A percentile compares a stretch with the other conserved stretches of the same genome.
These are phyloP conservation scores for Melastoma candidum DNA, from an alignment of 441 rosid genomes.

Conservation along the genomic window DNA sequence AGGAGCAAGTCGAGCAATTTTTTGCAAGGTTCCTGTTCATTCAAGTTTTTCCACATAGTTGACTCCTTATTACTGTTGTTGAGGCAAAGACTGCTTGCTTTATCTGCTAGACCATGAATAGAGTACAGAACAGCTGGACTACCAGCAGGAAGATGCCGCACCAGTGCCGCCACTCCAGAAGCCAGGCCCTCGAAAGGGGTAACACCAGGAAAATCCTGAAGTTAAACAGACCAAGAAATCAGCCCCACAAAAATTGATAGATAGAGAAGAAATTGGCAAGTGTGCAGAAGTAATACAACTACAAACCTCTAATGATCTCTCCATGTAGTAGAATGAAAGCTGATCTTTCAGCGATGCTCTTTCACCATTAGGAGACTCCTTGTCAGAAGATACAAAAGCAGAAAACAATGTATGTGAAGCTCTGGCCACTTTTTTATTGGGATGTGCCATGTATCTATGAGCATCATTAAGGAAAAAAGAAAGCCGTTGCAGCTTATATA, in stretches of 20 bases:
- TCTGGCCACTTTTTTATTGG: slow-evolving; percentile 65
- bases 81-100: slow-evolving; percentile 39
- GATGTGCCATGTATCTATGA: slow-evolving; percentile 73
- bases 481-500: background rate
- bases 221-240: slow-evolving; percentile 10
- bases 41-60: slow-evolving; percentile 46
- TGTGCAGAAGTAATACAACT: slow-evolving; percentile 10
- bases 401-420: slow-evolving; percentile 76
- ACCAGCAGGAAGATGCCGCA: slow-evolving; percentile 83
- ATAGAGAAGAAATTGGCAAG: slow-evolving; percentile 4
- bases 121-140: slow-evolving; percentile 78
- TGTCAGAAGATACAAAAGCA: slow-evolving; percentile 63
- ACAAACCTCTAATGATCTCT: slow-evolving; percentile 74
- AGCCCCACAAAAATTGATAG: slow-evolving; percentile 3
- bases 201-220: slow-evolving; percentile 66
- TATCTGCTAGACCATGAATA: slow-evolving; percentile 65
- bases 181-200: slow-evolving; percentile 97
- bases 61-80: slow-evolving; percentile 20
- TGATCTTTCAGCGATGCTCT: slow-evolving; percentile 56
- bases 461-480: slow-evolving; percentile 5
- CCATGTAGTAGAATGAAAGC: slow-evolving; percentile 70
- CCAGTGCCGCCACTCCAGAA: slow-evolving; percentile 77
- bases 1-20: slow-evolving; percentile 64
- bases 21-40: slow-evolving; percentile 49
- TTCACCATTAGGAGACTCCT: slow-evolving; percentile 44